Evolutionary conservation across 139 green algal species (phyloP), one percentile per base, ranked within the genome.

Genomic region (Raphidocelis subcapitata): DNA sequence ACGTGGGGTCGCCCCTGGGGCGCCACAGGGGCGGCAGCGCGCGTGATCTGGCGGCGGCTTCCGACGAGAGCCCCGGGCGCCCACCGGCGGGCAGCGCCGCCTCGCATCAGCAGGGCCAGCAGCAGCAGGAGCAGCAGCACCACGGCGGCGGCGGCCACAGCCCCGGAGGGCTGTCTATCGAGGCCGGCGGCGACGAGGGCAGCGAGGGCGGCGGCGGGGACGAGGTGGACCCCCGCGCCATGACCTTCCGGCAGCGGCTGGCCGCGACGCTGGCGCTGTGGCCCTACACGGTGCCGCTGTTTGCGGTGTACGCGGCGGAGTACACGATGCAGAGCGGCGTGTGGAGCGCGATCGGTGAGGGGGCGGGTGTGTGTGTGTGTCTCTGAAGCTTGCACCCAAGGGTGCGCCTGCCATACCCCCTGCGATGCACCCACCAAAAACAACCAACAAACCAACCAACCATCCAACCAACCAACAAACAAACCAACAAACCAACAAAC

Each of bases 321-420:
- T 92, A 92, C 62, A 70, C 74, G 20, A 86, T 90, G 83, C 87
- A 92, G 64, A 73, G 62, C 18, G 87, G 87, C n/a, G 63, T 76
- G 1, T 92, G 87, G 87, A 77, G 84, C 0, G 76, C 82, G 0
- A 88, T 92, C 41, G 84, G 80, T 84, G 35, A 57, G 68, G 26
- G 21, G 8, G 8, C 12, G 41, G 41, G 41, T n/a, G n/a, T n/a
- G n/a, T n/a, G n/a, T n/a, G 8, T 49, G 41, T 8, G 41, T 20
- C 41, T 49, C 41, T 49, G 41, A 49, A 8, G 8, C 41, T 49
- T 8, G 8, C 41, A 49, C 41, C 41, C 41, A 12, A 49, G 41
- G 8, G 41, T 49, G 8, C 12, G 41, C 8, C 41, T 49, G 41
- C n/a, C n/a, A n/a, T n/a, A n/a, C n/a, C n/a, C n/a, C n/a, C n/a